Evolutionary conservation across 2,329 filamentous ascomycete species (phyloP), one percentile per base, ranked within the genome.

Genomic region (Aspergillus sp.): DNA sequence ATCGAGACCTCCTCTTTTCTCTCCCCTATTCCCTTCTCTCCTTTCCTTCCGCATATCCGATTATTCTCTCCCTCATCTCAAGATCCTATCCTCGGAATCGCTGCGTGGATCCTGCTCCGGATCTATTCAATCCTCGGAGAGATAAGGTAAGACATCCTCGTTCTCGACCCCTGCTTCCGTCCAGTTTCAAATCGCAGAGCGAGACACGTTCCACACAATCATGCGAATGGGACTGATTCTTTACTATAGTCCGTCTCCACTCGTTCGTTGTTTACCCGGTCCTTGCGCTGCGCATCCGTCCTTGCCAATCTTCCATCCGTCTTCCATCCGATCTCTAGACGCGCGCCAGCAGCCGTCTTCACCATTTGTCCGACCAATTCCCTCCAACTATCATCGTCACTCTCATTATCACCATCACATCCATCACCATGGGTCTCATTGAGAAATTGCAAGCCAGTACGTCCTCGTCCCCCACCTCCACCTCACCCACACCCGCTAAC

Each of bases 381-480:
- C n/a, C n/a, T n/a, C n/a, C n/a, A n/a, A 42, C 16, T 32, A 9
- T 36, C 11, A 21, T 50, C 19, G 6, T 42, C 32, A 2, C 40
- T 17, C 19, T 23, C 47, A 40, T 10, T 25, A 36, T 41, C 38
- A 41, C n/a, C 45, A 32, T 11, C 19, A 25, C 42, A 41, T 41
- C 34, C 7, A n/a, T 13, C 62, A 74, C 62, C 61, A 80, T 80
- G 77, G 75, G 76, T 66, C 66, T 80, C 63, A 68, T 79, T 49
- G 76, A 78, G 51, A 80, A 79, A 56, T 64, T 80, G 53, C 76
- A 79, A 67, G 69, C 74, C 57, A 79, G 77, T 79, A 74, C 56
- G 75, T 74, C 38, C 50, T 29, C 16, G 50, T 14, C 17, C 29
- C 16, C 17, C 3, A 20, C 45, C 17, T 34, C 14, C 23, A 11